Evolutionary conservation across 352 stramenopile genomes (phyloP).

Genomic region (Globisporangium paddicum): DNA sequence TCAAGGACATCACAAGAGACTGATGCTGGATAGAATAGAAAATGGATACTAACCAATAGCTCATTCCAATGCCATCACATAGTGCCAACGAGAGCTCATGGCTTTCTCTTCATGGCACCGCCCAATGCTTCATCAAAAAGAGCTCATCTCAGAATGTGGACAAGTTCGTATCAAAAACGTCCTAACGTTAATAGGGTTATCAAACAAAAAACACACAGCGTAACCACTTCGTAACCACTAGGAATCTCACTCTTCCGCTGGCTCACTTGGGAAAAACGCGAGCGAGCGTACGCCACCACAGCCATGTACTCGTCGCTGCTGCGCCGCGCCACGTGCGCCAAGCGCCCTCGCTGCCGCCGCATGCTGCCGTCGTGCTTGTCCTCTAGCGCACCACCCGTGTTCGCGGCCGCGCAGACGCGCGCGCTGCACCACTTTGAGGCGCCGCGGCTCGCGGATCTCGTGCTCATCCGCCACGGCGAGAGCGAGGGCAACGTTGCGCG

Average conservation of each 20-base stretch:
- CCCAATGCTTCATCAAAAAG: no score
- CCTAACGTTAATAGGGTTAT: no score
- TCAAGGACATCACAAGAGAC: conserved; percentile 46
- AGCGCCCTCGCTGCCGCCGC: conserved; percentile 4
- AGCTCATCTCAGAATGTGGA: no score
- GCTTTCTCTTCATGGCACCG: no score
- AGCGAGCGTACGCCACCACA: background rate
- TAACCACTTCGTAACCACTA: background rate
- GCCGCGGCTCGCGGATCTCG: conserved; percentile 68
- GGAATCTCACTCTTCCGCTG: background rate
- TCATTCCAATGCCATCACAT: no score
- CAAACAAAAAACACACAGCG: background rate
- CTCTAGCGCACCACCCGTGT: background rate
- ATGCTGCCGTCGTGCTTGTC: conserved; percentile 7
- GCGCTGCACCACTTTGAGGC: conserved; percentile 24
- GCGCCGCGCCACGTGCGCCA: conserved; percentile 7
- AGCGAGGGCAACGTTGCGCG: conserved; percentile 87
- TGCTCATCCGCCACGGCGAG: conserved; percentile 88
- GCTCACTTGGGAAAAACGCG: background rate
- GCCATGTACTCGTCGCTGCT: conserved; percentile 18
- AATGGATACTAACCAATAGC: no score
- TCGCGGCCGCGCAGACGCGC: background rate
- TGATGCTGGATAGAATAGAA: background rate
- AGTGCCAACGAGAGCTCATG: no score
- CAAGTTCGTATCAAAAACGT: no score